phyloP scores from a whole-genome alignment of 257 asterid genomes.

The Solanum paucissectum region DNA sequence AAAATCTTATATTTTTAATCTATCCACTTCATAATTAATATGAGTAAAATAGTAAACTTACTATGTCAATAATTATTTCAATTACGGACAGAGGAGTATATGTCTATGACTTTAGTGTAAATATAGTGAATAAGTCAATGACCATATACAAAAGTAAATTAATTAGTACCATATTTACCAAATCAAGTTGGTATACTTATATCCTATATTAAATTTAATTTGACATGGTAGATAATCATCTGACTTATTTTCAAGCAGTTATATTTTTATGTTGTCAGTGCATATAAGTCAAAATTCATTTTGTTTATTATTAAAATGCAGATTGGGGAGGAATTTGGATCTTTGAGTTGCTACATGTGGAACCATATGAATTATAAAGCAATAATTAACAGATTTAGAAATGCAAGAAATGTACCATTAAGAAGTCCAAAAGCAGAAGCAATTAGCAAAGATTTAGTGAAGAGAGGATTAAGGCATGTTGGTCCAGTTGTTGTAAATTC shows the following conservation, averaged over 20 bases:
- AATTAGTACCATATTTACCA: neutral
- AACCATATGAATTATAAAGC: conserved; percentile 67
- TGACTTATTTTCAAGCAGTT: neutral
- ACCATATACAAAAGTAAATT: neutral
- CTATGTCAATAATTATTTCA: too few species aligned
- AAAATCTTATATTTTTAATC: too few species aligned
- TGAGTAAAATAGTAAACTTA: too few species aligned
- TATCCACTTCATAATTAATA: too few species aligned
- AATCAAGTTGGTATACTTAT: neutral
- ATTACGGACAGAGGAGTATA: too few species aligned
- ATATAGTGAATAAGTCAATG: neutral
- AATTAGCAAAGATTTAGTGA: conserved; percentile 77
- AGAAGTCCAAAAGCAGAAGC: conserved; percentile 79
- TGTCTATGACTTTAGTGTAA: neutral
- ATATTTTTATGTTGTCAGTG: too few species aligned
- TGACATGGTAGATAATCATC: neutral
- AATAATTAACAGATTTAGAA: conserved; percentile 51
- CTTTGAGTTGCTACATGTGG: conserved; percentile 80
- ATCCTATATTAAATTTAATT: neutral
- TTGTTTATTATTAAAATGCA: neutral
- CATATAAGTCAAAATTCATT: neutral
- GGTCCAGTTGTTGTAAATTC: conserved; percentile 84
- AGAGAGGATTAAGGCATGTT: conserved; percentile 73
- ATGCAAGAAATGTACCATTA: conserved; percentile 71
- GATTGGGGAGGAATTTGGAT: conserved; percentile 70